These are phyloP conservation scores for Pseudotulostoma volvatum DNA, from an alignment of 495 filamentous ascomycete genomes.

Conservation along the genomic window DNA sequence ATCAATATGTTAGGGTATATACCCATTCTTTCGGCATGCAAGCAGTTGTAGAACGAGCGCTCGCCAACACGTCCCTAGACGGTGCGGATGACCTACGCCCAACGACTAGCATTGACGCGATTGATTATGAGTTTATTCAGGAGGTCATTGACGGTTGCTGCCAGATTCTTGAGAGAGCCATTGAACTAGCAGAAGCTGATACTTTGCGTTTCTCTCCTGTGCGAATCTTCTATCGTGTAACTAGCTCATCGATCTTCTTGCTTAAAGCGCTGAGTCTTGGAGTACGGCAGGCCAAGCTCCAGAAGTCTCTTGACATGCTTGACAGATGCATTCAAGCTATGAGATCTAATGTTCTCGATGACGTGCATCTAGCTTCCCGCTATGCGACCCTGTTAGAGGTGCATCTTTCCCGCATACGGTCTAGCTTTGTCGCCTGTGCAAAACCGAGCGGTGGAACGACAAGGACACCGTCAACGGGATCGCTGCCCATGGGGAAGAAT, in stretches of 20 bases:
- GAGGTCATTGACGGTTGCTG: slow-evolving; percentile 39
- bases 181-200: slow-evolving; percentile 24
- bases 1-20: slow-evolving; percentile 37
- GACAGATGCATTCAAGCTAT: slow-evolving; percentile 32
- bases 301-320: slow-evolving; percentile 32
- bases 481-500: not conserved
- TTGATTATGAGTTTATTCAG: slow-evolving; percentile 39
- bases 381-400: slow-evolving; percentile 35
- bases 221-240: slow-evolving; percentile 35
- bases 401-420: slow-evolving; percentile 29
- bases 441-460: not conserved
- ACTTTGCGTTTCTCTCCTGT: slow-evolving; percentile 34
- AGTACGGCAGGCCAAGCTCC: slow-evolving; percentile 29
- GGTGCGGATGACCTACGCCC: slow-evolving; percentile 18
- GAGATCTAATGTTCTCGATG: slow-evolving; percentile 33
- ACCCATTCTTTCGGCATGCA: slow-evolving; percentile 40
- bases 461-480: slow-evolving; percentile 1
- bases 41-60: slow-evolving; percentile 31
- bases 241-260: slow-evolving; percentile 35
- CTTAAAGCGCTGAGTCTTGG: slow-evolving; percentile 38
- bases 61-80: slow-evolving; percentile 27
- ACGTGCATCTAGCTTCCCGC: slow-evolving; percentile 35
- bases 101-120: slow-evolving; percentile 33
- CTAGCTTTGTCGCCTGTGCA: slow-evolving; percentile 11
- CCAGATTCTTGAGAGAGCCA: slow-evolving; percentile 32